Evolutionary conservation across 805 yeast genomes (phyloP).

Genomic region (Suhomyces vadensis): DNA sequence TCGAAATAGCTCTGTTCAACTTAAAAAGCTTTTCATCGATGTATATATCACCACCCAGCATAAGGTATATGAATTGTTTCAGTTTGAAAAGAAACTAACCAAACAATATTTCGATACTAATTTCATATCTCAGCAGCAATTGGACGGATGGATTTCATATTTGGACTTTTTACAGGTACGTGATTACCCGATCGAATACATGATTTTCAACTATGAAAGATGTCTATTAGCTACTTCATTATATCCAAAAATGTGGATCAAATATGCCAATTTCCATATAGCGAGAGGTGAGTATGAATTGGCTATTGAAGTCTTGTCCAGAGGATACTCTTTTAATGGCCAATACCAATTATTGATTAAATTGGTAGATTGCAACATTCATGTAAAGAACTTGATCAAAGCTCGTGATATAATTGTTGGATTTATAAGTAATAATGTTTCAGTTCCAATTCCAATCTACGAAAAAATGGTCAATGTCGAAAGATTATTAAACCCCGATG

Average conservation of each 20-base stretch:
- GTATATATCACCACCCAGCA: conserved; percentile 57
- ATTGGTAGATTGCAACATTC: conserved; percentile 46
- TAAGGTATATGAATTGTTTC: conserved; percentile 49
- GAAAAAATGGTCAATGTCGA: conserved; percentile 47
- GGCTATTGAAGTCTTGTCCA: conserved; percentile 42
- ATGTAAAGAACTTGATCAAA: conserved; percentile 31
- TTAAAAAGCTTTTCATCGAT: conserved; percentile 53
- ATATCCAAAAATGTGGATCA: conserved; percentile 52
- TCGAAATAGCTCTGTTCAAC: conserved; percentile 33
- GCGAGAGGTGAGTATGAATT: conserved; percentile 21
- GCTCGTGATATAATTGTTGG: conserved; percentile 39
- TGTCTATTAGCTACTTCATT: conserved; percentile 46
- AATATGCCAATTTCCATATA: conserved; percentile 46
- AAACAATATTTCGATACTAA: conserved; percentile 40
- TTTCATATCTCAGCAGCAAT: conserved; percentile 43
- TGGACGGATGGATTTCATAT: conserved; percentile 61
- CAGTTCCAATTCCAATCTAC: conserved; percentile 36
- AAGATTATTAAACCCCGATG: conserved; percentile 26
- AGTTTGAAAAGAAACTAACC: conserved; percentile 44
- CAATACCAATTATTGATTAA: conserved; percentile 36
- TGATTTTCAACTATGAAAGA: conserved; percentile 46
- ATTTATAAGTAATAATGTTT: conserved; percentile 24
- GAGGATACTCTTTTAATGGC: conserved; percentile 32
- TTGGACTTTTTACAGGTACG: conserved; percentile 51
- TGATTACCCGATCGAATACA: conserved; percentile 23